phyloP scores from a whole-genome alignment of 495 filamentous ascomycete species.

The Penicillium alfredii region DNA sequence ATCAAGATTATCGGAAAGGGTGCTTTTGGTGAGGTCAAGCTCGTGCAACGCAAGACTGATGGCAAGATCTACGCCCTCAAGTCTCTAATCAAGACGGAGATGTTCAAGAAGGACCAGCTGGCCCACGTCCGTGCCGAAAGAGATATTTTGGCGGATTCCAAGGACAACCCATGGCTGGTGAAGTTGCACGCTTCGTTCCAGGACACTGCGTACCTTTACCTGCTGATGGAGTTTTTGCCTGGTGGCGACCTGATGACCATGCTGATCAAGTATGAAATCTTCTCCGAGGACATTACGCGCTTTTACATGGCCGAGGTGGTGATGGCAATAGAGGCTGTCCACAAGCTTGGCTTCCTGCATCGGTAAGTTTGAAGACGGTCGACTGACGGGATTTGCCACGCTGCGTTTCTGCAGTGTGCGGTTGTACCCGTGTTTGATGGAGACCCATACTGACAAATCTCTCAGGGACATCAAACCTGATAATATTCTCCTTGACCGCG shows the following conservation, averaged over 20 bases:
- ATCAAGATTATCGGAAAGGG: conserved; percentile 98
- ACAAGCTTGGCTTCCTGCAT: conserved; percentile 97
- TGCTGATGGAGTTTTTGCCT: conserved; percentile 98
- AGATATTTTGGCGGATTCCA: conserved; percentile 93
- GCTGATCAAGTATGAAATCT: conserved; percentile 99
- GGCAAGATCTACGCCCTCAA: conserved; percentile 98
- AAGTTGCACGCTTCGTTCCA: conserved; percentile 98
- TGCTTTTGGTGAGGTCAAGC: conserved; percentile 95
- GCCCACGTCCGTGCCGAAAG: conserved; percentile 98
- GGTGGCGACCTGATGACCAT: conserved; percentile 99
- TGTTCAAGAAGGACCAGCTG: conserved; percentile 99
- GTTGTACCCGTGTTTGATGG: too few relatives aligned
- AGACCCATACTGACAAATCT: conserved; percentile 10
- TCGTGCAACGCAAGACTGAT: conserved; percentile 94
- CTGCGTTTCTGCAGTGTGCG: neutral
- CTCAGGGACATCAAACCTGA: conserved; percentile 96
- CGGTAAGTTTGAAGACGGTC: too few relatives aligned
- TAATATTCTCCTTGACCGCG: conserved; percentile 92
- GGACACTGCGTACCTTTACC: conserved; percentile 89
- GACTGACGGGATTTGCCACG: too few relatives aligned
- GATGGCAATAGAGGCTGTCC: conserved; percentile 94
- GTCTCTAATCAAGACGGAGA: conserved; percentile 95
- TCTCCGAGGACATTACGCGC: conserved; percentile 95
- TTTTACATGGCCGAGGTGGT: conserved; percentile 99
- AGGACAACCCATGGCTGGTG: conserved; percentile 96